phyloP scores from a whole-genome alignment of 2,329 filamentous ascomycete species.

The Pseudovirgaria hyperparasitica region DNA sequence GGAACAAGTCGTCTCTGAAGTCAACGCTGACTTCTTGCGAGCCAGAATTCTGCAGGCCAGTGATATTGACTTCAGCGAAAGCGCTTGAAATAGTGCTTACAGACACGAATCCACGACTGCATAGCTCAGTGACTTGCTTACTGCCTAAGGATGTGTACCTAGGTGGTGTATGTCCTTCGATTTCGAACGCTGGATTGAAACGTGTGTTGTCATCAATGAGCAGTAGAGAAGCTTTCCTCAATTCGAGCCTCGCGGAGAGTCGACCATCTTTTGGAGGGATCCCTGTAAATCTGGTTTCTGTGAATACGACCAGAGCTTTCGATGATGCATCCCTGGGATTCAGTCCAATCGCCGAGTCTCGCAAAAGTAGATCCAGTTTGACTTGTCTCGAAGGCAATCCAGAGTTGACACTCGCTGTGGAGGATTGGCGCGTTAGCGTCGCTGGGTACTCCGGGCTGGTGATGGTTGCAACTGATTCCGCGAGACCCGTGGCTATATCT shows the following conservation, averaged over 20 bases:
- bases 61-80: slow-evolving; percentile 51
- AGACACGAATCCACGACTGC: slow-evolving; percentile 64
- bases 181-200: slow-evolving; percentile 14
- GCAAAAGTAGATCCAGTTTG: slow-evolving; percentile 60
- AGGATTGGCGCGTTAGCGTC: slow-evolving; percentile 19
- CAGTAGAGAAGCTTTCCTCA: slow-evolving; percentile 72
- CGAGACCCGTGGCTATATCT: slow-evolving; percentile 62
- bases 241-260: slow-evolving; percentile 50
- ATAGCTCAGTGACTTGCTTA: slow-evolving; percentile 36
- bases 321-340: slow-evolving; percentile 66
- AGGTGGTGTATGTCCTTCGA: slow-evolving; percentile 1
- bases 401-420: slow-evolving; percentile 13
- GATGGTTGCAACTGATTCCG: slow-evolving; percentile 66
- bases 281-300: slow-evolving; percentile 61
- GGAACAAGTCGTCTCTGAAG: slow-evolving; percentile 70
- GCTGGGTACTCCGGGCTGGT: slow-evolving; percentile 48
- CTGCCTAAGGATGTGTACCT: slow-evolving; percentile 11
- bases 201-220: slow-evolving; percentile 63
- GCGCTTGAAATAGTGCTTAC: slow-evolving; percentile 81
- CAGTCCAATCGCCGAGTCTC: slow-evolving; percentile 71
- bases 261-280: slow-evolving; percentile 52
- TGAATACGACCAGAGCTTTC: slow-evolving; percentile 67
- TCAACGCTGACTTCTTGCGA: slow-evolving; percentile 65
- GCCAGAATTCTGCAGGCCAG: slow-evolving; percentile 41
- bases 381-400: slow-evolving; percentile 26